phyloP scores from a whole-genome alignment of 495 filamentous ascomycete species.

The Jackrogersella multiformis region DNA sequence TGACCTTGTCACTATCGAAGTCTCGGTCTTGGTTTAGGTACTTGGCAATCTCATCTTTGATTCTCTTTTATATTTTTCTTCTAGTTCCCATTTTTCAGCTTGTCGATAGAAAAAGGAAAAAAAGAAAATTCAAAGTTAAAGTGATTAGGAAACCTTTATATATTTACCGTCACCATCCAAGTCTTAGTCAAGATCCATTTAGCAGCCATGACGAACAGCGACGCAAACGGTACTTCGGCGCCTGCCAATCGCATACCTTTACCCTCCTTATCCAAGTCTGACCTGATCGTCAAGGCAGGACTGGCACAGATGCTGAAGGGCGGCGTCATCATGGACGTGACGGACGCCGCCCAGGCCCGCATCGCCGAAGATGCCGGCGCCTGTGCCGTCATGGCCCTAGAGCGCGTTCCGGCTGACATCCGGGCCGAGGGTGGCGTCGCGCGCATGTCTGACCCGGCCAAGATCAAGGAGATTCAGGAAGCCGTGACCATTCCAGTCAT shows the following conservation, averaged over 20 bases:
- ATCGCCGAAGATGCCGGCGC: slow-evolving; percentile 98
- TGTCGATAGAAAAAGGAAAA: background rate
- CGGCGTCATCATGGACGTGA: slow-evolving; percentile 99
- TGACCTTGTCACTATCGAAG: slow-evolving; percentile 8
- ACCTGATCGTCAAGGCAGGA: slow-evolving; percentile 87
- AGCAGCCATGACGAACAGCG: slow-evolving; percentile 43
- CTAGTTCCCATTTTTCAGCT: background rate
- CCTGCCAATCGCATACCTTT: slow-evolving; percentile 33
- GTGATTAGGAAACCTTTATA: background rate
- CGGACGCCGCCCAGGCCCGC: slow-evolving; percentile 91
- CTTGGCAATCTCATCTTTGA: background rate
- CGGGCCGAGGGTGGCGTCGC: slow-evolving; percentile 90
- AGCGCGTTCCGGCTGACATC: slow-evolving; percentile 98
- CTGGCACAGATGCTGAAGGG: slow-evolving; percentile 98
- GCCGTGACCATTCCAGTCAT: slow-evolving; percentile 99
- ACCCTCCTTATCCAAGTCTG: slow-evolving; percentile 34
- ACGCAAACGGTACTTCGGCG: slow-evolving; percentile 23
- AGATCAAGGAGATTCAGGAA: slow-evolving; percentile 97
- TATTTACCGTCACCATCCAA: background rate
- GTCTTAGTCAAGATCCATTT: background rate
- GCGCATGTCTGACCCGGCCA: slow-evolving; percentile 93
- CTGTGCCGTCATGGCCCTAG: slow-evolving; percentile 96
- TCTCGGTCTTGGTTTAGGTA: background rate
- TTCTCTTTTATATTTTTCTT: background rate
- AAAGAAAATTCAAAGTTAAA: background rate